phyloP scores from a whole-genome alignment of 108 stramenopile genomes.

The Cyclotella atomus region DNA sequence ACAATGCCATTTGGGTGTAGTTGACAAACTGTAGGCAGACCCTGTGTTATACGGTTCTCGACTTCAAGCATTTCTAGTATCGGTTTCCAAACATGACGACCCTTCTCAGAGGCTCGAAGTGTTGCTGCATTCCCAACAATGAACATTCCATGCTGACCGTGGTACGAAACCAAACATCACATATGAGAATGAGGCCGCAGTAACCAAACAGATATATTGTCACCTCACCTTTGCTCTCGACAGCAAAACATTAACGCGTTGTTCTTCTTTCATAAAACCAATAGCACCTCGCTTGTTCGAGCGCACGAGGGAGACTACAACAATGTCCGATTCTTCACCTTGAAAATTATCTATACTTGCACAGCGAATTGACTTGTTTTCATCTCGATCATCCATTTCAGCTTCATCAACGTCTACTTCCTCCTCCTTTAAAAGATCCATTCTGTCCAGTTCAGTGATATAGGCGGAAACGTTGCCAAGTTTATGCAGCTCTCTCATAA shows the following conservation, averaged over 20 bases:
- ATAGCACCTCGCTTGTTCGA: conserved; percentile 65
- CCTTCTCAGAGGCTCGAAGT: conserved; percentile 15
- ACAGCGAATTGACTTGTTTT: conserved; percentile 30
- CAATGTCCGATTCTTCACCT: conserved; percentile 90
- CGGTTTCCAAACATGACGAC: conserved; percentile 43
- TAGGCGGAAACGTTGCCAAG: conserved; percentile 38
- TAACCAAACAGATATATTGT: neutral
- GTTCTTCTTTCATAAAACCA: conserved; percentile 85
- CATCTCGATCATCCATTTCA: neutral
- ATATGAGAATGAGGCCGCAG: neutral
- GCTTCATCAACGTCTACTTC: conserved; percentile 22
- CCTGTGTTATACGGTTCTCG: conserved; percentile 26
- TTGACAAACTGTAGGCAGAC: conserved; percentile 49
- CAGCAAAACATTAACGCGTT: conserved; percentile 91
- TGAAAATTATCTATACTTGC: conserved; percentile 87
- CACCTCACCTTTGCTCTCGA: conserved; percentile 63
- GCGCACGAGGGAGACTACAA: conserved; percentile 81
- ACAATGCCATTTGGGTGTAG: conserved; percentile 40
- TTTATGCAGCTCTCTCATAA: conserved; percentile 25
- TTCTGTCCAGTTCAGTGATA: conserved; percentile 43
- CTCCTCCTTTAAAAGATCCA: conserved; percentile 29
- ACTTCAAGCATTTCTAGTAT: conserved; percentile 31
- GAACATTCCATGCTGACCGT: conserved; percentile 46
- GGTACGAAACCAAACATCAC: neutral
- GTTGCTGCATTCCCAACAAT: conserved; percentile 55